Evolutionary conservation across 1,139 yeast species (phyloP), one percentile per base, ranked within the genome.

Genomic region (Spathaspora sp.): DNA sequence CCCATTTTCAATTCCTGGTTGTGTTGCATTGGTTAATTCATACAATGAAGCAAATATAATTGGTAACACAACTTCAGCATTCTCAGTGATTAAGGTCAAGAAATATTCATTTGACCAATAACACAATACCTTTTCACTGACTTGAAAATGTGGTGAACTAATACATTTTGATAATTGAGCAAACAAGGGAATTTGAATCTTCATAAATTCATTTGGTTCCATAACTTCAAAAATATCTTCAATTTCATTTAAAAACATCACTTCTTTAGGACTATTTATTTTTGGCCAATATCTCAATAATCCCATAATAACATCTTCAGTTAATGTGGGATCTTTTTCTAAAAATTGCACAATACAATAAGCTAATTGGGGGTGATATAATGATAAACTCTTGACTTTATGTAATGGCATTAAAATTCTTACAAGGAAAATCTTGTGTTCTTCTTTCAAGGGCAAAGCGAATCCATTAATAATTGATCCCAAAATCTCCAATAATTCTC

Each of bases 391-490:
- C 61, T 91, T 85, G 10, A 89, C 95, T 65, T 95, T 93, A 67
- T 93, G 99, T 64, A 93, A 72, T 24, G 99, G 99, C 34, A 93
- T 76, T 59, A 93, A 77, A n/a, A 91, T 91, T 49, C 97, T 78
- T 27, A 89, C 84, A 54, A 93, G 72, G 59, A 95, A 93, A 13
- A 89, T 83, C 67, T 93, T 93, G 70, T 93, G 99, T 66, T 93
- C 99, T 60, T 91, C 98, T 64, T 93, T 93, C 57, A 93, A 77
- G 2, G 99, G 99, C 53, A 93, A 75, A 5, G 99, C 99, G 74
- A 93, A 93, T 16, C 99, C 99, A 67, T 93, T 93, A 60, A 95
- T 93, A 59, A 93, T 95, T 20, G 96, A 86, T 8, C 99, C 99
- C 56, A 95, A 78, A 47, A 93, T 93, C 67, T 93, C 99, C 56